Evolutionary conservation across 208 protist species (phyloP).

Genomic region (Acanthamoeba rhysodes): DNA sequence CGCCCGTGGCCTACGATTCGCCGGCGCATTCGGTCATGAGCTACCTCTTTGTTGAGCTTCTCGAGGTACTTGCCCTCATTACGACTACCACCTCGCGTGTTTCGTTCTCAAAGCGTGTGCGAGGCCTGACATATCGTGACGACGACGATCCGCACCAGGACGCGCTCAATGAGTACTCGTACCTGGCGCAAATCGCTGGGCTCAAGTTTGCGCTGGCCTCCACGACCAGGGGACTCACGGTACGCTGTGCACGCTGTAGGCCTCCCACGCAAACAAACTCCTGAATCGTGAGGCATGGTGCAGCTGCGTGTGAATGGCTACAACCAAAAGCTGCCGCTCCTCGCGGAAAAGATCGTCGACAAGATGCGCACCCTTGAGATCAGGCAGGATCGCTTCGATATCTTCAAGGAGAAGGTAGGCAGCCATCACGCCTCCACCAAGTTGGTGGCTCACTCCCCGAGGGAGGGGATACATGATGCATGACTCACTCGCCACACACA

Average conservation of each 20-base stretch:
- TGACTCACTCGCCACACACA: neutral
- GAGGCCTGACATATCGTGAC: neutral
- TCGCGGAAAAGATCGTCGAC: slow-evolving; percentile 74
- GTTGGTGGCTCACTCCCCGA: neutral
- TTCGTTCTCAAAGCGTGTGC: neutral
- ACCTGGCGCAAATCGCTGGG: slow-evolving; percentile 78
- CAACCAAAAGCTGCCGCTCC: slow-evolving; percentile 77
- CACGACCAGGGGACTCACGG: slow-evolving; percentile 62
- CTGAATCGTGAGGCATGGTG: neutral
- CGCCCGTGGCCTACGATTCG: slow-evolving; percentile 56
- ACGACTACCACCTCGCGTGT: neutral
- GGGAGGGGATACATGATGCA: too few species aligned
- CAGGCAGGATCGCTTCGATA: slow-evolving; percentile 70
- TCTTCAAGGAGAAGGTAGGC: slow-evolving; percentile 80
- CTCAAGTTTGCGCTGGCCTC: slow-evolving; percentile 67
- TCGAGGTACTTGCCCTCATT: slow-evolving; percentile 53
- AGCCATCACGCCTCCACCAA: neutral
- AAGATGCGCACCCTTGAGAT: slow-evolving; percentile 69
- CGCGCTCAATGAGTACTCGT: slow-evolving; percentile 80
- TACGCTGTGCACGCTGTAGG: neutral
- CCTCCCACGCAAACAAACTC: neutral
- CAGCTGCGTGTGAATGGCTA: slow-evolving; percentile 74
- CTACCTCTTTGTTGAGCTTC: slow-evolving; percentile 73
- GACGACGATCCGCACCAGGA: slow-evolving; percentile 55
- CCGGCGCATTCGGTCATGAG: slow-evolving; percentile 78